Conservation (phyloP, 2,329 filamentous ascomycete genomes). For the Sordariomycetes sp. region DNA sequence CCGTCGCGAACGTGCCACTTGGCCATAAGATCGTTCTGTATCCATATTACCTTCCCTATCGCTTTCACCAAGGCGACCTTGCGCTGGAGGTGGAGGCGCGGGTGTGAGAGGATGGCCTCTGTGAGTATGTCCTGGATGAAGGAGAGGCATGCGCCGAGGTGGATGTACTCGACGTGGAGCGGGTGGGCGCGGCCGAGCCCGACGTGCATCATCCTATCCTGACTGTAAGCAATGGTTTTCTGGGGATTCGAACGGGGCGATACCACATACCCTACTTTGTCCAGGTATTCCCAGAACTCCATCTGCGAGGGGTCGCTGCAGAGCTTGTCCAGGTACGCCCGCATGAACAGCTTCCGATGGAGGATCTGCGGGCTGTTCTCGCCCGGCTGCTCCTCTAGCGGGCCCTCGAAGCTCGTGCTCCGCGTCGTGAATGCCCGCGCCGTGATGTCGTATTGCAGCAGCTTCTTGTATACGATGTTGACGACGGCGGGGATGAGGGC, state of each 20-base stretch:
- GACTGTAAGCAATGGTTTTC: neutral
- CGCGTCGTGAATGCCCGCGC: conserved; percentile 61
- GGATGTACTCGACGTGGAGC: conserved; percentile 70
- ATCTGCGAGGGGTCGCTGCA: conserved; percentile 65
- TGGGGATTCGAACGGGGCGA: neutral
- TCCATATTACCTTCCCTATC: conserved; percentile 74
- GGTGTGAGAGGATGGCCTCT: conserved; percentile 65
- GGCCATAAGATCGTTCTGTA: conserved; percentile 79
- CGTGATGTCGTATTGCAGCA: conserved; percentile 73
- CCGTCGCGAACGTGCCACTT: conserved; percentile 68
- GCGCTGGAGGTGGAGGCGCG: conserved; percentile 51
- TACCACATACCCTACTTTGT: conserved; percentile 57
- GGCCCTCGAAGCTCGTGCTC: conserved; percentile 54
- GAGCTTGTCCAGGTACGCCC: conserved; percentile 65
- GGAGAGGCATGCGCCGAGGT: conserved; percentile 61
- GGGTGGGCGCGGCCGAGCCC: conserved; percentile 61
- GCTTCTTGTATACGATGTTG: conserved; percentile 76
- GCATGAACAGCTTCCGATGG: conserved; percentile 65
- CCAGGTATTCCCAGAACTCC: conserved; percentile 75
- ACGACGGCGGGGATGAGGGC: conserved; percentile 75
- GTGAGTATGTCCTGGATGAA: conserved; percentile 71
- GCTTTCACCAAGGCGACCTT: conserved; percentile 69
- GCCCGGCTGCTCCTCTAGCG: conserved; percentile 49
- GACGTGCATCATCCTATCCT: conserved; percentile 63
- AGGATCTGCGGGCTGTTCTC: conserved; percentile 67